These are phyloP conservation scores for Omphalotus guepiniiformis DNA, from an alignment of 768 basidiomycete species.

Conservation along the genomic window DNA sequence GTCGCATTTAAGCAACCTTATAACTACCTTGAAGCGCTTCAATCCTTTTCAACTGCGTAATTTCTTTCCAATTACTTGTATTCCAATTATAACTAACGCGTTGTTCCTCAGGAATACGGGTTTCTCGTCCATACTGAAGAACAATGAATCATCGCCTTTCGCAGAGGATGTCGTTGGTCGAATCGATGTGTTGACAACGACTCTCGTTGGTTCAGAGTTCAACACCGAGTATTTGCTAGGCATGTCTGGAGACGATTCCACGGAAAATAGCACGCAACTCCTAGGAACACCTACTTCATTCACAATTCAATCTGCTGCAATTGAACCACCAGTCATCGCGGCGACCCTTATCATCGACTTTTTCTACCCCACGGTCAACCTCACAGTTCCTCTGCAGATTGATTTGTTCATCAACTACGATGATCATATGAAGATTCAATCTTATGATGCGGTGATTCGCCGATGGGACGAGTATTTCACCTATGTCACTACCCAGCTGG, in stretches of 20 bases:
- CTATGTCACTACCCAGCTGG: not conserved
- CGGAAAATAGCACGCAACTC: conserved; percentile 8
- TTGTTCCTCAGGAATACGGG: not conserved
- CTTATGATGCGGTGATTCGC: conserved; percentile 9
- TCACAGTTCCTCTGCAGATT: conserved; percentile 6
- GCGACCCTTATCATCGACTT: conserved; percentile 1
- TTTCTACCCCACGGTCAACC: conserved; percentile 6
- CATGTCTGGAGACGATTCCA: conserved; percentile 1
- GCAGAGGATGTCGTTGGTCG: conserved; percentile 3
- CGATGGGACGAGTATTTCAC: conserved; percentile 4
- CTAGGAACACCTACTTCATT: conserved; percentile 1
- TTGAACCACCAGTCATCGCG: conserved; percentile 4
- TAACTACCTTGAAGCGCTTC: not conserved
- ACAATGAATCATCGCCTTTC: not conserved
- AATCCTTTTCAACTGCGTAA: not conserved
- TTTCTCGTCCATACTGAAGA: not conserved
- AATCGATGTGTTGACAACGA: conserved; percentile 5
- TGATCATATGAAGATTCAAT: conserved; percentile 7
- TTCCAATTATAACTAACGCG: not conserved
- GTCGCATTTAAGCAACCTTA: not conserved
- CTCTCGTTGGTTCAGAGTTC: conserved; percentile 2
- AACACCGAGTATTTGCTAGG: conserved; percentile 9
- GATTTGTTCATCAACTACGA: conserved; percentile 7
- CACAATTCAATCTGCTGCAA: conserved; percentile 3
- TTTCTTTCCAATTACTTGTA: not conserved